phyloP scores from a whole-genome alignment of 306 rosid genomes.

The Begonia masoniana region DNA sequence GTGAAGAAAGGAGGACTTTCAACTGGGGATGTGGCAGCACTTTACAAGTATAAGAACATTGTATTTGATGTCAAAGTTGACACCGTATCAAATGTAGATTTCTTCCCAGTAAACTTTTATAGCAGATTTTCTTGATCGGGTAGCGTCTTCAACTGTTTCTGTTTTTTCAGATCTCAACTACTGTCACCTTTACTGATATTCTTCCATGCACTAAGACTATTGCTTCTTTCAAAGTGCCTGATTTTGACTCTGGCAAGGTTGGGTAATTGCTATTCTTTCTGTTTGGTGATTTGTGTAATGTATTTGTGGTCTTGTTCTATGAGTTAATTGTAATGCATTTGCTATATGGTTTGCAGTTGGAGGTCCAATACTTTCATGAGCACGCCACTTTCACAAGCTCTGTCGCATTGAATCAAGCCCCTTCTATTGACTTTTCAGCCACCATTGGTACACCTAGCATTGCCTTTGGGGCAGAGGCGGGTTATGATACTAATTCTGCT shows the following conservation, averaged over 20 bases:
- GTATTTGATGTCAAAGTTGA: constrained; percentile 72
- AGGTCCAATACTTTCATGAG: constrained; percentile 86
- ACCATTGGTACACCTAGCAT: constrained; percentile 68
- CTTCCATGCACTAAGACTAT: constrained; percentile 80
- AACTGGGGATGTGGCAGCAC: constrained; percentile 63
- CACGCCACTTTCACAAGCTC: constrained; percentile 66
- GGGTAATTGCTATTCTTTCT: constrained; percentile 5
- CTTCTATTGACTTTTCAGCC: constrained; percentile 60
- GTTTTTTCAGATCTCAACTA: constrained; percentile 47
- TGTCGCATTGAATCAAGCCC: constrained; percentile 51
- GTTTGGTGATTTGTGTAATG: constrained; percentile 1
- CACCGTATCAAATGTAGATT: constrained; percentile 70
- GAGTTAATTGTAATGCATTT: constrained; percentile 3
- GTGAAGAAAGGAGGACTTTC: constrained; percentile 86
- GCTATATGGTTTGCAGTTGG: constrained; percentile 43
- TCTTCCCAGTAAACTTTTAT: background rate
- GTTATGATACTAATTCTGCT: constrained; percentile 67
- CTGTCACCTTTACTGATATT: constrained; percentile 53
- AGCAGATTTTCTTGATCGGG: background rate
- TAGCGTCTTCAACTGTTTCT: background rate
- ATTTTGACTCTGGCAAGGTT: constrained; percentile 88
- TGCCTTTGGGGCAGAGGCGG: constrained; percentile 81
- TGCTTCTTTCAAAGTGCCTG: constrained; percentile 74
- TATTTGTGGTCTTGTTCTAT: background rate
- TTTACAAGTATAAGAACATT: constrained; percentile 69